phyloP scores from a whole-genome alignment of 2,329 filamentous ascomycete species.

The Fusarium proliferatum region DNA sequence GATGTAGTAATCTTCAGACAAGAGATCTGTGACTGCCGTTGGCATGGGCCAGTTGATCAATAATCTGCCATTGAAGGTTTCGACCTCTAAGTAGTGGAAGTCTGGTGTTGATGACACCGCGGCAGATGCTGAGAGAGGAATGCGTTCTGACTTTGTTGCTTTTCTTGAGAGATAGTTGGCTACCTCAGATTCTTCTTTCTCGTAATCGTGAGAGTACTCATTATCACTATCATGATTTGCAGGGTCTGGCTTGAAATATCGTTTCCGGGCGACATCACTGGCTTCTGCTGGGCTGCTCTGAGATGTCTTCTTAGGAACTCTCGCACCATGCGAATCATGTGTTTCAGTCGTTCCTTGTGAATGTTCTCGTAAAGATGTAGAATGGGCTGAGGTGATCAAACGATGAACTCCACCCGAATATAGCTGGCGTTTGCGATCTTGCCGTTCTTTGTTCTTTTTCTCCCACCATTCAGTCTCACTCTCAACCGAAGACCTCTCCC shows the following conservation, averaged over 20 bases:
- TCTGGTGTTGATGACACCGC: not conserved
- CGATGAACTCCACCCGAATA: not conserved
- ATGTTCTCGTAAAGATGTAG: not conserved
- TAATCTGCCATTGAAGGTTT: not conserved
- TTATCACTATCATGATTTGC: not conserved
- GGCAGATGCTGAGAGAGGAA: not conserved
- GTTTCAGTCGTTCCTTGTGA: fast-evolving
- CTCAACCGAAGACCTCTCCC: not conserved
- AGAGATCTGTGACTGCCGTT: fast-evolving
- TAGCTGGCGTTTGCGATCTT: not conserved
- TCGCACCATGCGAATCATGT: fast-evolving
- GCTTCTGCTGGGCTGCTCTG: fast-evolving
- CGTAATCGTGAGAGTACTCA: not conserved
- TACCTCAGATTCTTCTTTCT: fast-evolving
- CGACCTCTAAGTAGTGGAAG: no score
- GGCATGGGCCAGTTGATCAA: not conserved
- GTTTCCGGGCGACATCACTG: no score
- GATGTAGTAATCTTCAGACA: not conserved
- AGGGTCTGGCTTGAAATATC: not conserved
- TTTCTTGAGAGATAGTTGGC: not conserved
- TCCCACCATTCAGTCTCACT: not conserved
- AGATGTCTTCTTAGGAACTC: no score
- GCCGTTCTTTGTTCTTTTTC: not conserved
- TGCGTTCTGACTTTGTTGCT: fast-evolving
- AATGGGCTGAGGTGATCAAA: not conserved